Evolutionary conservation across 2,329 filamentous ascomycete genomes (phyloP).

Genomic region (Catunica adiposa): DNA sequence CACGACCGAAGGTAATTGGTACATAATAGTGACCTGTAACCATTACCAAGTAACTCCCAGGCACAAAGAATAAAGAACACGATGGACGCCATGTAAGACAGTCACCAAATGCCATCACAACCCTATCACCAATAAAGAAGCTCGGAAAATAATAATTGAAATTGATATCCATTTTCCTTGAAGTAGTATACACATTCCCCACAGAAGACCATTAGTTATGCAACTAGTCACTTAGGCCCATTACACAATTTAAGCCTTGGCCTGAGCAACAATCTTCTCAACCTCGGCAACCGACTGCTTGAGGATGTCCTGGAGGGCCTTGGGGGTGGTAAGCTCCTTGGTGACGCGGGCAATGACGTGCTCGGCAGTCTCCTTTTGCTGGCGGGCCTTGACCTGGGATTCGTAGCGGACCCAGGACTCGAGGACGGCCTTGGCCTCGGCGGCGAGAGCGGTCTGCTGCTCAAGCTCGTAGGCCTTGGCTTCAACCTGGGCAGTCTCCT

Average conservation of each 20-base stretch:
- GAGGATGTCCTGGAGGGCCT: conserved; percentile 90
- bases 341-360: conserved; percentile 90
- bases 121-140: background rate
- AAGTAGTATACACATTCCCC: background rate
- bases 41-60: background rate
- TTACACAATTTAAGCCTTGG: conserved; percentile 10
- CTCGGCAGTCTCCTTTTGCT: conserved; percentile 91
- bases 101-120: too few relatives aligned
- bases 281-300: conserved; percentile 92
- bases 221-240: too few relatives aligned
- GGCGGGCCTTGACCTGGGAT: conserved; percentile 93
- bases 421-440: conserved; percentile 86
- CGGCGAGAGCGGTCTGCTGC: conserved; percentile 81
- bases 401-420: conserved; percentile 99
- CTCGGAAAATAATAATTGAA: background rate
- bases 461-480: conserved; percentile 92
- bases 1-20: conserved; percentile 32
- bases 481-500: conserved; percentile 97
- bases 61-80: too few relatives aligned
- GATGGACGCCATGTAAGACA: too few relatives aligned
- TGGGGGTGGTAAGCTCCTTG: conserved; percentile 98
- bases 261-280: conserved; percentile 50
- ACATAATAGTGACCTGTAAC: conserved; percentile 12
- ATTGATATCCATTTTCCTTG: background rate
- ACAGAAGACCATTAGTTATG: background rate